Percentiles rank a stretch among this genome's conserved stretches.
These are phyloP conservation scores for Beauveria pseudobassiana DNA, from an alignment of 2,329 filamentous ascomycete species.

Conservation along the genomic window DNA sequence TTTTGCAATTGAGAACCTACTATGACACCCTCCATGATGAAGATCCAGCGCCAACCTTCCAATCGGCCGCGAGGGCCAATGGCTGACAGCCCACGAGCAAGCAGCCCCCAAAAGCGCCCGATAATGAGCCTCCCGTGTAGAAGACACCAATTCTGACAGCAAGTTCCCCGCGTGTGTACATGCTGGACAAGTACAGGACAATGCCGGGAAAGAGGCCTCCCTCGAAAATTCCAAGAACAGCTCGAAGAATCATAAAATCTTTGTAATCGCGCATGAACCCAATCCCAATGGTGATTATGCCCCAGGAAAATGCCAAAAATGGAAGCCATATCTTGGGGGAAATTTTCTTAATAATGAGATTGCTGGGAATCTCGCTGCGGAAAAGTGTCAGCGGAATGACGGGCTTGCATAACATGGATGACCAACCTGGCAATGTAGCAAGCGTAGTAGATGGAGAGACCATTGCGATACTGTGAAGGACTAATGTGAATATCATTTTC, in stretches of 20 bases:
- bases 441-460: conserved; percentile 57
- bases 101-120: conserved; percentile 52
- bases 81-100: conserved; percentile 53
- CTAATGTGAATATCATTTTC: conserved; percentile 50
- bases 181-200: conserved; percentile 56
- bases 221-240: conserved; percentile 55
- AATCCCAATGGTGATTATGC: conserved; percentile 49
- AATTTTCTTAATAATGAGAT: conserved; percentile 54
- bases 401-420: background rate
- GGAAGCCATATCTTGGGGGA: conserved; percentile 55
- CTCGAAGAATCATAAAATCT: conserved; percentile 54
- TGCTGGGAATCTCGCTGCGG: conserved; percentile 53
- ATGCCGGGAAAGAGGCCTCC: conserved; percentile 61
- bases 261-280: conserved; percentile 46
- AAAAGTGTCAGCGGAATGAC: background rate
- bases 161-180: conserved; percentile 53
- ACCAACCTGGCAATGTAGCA: conserved; percentile 50
- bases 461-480: conserved; percentile 56
- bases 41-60: conserved; percentile 55
- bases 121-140: conserved; percentile 59
- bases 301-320: conserved; percentile 48
- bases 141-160: conserved; percentile 59
- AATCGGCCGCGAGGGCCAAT: conserved; percentile 48
- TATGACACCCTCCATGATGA: conserved; percentile 51
- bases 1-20: conserved; percentile 22